A percentile compares a stretch with the other conserved stretches of the same genome.
Evolutionary conservation across 2,329 filamentous ascomycete genomes (phyloP).

Genomic region (Huntiella abstrusa): DNA sequence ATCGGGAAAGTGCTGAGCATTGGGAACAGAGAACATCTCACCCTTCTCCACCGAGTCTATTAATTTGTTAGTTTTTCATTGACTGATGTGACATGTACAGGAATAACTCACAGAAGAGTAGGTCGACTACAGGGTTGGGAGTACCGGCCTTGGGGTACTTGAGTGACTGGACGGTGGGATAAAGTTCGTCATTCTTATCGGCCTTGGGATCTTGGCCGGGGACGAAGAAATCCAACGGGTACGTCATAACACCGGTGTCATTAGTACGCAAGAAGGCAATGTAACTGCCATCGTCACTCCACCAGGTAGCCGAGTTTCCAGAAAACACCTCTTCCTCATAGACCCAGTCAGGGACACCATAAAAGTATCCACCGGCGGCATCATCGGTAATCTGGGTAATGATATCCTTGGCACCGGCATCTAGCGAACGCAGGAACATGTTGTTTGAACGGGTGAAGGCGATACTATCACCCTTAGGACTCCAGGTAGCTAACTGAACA

Average conservation of each 20-base stretch:
- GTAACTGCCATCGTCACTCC: slow-evolving; percentile 76
- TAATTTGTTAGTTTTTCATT: neutral
- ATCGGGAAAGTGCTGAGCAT: slow-evolving; percentile 58
- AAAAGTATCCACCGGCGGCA: slow-evolving; percentile 76
- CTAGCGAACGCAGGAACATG: slow-evolving; percentile 53
- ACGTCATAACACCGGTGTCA: slow-evolving; percentile 79
- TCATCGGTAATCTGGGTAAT: slow-evolving; percentile 65
- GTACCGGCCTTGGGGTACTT: slow-evolving; percentile 96
- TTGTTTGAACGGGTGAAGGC: slow-evolving; percentile 89
- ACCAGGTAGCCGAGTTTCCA: slow-evolving; percentile 78
- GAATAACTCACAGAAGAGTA: slow-evolving; percentile 47
- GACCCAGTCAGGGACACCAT: slow-evolving; percentile 94
- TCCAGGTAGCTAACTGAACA: slow-evolving; percentile 79
- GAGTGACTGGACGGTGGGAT: slow-evolving; percentile 78
- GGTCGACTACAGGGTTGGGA: slow-evolving; percentile 74
- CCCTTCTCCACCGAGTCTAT: slow-evolving; percentile 53
- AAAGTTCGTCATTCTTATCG: slow-evolving; percentile 62
- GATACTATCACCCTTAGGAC: slow-evolving; percentile 66
- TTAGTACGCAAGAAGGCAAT: slow-evolving; percentile 86
- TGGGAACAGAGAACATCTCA: slow-evolving; percentile 62
- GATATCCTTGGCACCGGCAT: slow-evolving; percentile 20
- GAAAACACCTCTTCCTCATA: slow-evolving; percentile 54
- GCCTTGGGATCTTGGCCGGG: slow-evolving; percentile 60
- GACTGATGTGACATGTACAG: neutral
- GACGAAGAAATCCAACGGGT: slow-evolving; percentile 83